Percentiles rank a stretch among this genome's conserved stretches.
Evolutionary conservation across 208 protist genomes (phyloP).

Genomic region (Crithidia brevicula): DNA sequence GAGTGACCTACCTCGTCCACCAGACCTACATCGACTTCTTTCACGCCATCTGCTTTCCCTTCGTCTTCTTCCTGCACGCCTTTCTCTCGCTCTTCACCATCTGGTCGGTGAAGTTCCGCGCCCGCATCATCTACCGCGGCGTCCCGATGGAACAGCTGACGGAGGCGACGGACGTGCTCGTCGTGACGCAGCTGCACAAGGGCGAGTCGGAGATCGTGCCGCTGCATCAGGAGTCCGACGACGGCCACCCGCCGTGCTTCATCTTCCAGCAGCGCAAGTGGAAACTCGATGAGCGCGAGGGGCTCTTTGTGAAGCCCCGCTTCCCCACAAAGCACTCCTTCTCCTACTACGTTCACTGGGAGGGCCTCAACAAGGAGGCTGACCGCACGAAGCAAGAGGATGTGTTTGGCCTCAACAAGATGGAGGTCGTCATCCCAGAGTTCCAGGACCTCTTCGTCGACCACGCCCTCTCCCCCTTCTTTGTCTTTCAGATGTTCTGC

Average conservation of each 20-base stretch:
- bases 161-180: conserved; percentile 73
- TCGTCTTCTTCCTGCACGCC: conserved; percentile 82
- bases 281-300: conserved; percentile 70
- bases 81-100: conserved; percentile 91
- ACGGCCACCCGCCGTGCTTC: conserved; percentile 75
- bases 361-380: conserved; percentile 65
- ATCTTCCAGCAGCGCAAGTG: conserved; percentile 92
- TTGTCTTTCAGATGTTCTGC: conserved; percentile 99
- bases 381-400: conserved; percentile 61
- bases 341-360: conserved; percentile 73
- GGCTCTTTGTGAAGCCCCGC: conserved; percentile 81
- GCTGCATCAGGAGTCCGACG: conserved; percentile 58
- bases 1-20: conserved; percentile 86
- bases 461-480: conserved; percentile 97
- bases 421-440: conserved; percentile 95
- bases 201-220: conserved; percentile 87
- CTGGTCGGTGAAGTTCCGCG: conserved; percentile 87
- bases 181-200: conserved; percentile 79
- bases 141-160: conserved; percentile 49
- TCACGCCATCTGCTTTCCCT: conserved; percentile 82
- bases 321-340: conserved; percentile 85
- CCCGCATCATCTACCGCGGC: conserved; percentile 60
- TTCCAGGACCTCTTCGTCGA: conserved; percentile 96
- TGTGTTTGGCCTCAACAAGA: conserved; percentile 86
- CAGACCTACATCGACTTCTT: conserved; percentile 92